Percentiles rank a stretch among this genome's conserved stretches.
These are phyloP conservation scores for Tuber magnatum DNA, from an alignment of 495 filamentous ascomycete species.

Conservation along the genomic window DNA sequence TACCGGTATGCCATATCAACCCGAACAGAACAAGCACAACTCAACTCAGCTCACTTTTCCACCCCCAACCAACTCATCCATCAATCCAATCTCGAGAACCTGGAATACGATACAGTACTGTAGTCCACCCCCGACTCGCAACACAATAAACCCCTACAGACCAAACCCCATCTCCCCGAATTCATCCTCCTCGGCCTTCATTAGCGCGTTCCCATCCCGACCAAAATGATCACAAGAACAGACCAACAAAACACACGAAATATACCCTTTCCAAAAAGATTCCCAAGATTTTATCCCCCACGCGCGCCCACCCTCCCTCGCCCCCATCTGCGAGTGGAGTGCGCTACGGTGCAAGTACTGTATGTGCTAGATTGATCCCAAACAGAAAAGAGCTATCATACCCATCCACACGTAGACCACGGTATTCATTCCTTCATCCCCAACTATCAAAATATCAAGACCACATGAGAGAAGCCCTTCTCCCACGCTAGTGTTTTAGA, in stretches of 20 bases:
- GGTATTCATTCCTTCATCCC: not conserved
- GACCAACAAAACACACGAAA: not conserved
- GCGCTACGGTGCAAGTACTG: not conserved
- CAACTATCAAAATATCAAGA: not conserved
- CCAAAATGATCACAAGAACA: constrained; percentile 4
- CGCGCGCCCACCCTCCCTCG: not conserved
- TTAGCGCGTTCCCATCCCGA: not conserved
- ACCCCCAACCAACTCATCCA: not conserved
- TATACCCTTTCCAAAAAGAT: not conserved
- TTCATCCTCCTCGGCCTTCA: not conserved
- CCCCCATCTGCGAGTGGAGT: not conserved
- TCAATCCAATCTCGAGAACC: not conserved
- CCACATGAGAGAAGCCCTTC: not conserved
- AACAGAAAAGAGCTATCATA: not conserved
- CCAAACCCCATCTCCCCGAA: not conserved
- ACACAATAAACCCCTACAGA: not conserved
- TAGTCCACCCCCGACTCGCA: not conserved
- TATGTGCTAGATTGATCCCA: too few species aligned
- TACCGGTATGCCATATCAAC: not conserved
- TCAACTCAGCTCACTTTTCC: not conserved
- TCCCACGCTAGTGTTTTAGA: not conserved
- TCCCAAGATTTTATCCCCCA: not conserved
- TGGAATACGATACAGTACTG: not conserved
- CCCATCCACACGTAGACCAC: too few species aligned
- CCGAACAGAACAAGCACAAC: not conserved